phyloP scores from a whole-genome alignment of 257 asterid species.

The Solanum clarkiae region DNA sequence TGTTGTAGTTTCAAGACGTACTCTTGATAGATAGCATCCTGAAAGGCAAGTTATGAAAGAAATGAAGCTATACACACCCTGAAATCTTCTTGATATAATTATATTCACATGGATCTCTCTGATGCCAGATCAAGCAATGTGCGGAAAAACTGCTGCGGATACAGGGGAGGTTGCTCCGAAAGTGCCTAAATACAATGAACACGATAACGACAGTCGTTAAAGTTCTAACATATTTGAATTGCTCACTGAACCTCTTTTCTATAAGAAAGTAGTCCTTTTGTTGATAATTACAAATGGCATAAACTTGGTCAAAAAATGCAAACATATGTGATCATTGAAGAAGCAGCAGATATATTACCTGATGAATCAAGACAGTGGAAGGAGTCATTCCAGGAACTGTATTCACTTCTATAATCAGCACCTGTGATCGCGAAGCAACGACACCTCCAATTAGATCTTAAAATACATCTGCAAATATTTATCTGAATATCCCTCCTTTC shows the following conservation, averaged over 20 bases:
- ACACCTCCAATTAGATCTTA: not conserved
- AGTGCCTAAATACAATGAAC: slow-evolving; percentile 42
- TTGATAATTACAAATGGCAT: not conserved
- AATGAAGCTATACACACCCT: not conserved
- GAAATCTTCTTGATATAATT: not conserved
- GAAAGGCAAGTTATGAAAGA: not conserved
- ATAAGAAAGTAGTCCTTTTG: not conserved
- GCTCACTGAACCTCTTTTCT: not conserved
- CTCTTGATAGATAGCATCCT: not conserved
- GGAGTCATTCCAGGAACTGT: slow-evolving; percentile 97
- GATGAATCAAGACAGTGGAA: slow-evolving; percentile 84
- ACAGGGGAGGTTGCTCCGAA: slow-evolving; percentile 70
- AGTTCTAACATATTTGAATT: not conserved
- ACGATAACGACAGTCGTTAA: not conserved
- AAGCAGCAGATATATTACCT: slow-evolving; percentile 27
- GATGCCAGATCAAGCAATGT: slow-evolving; percentile 61
- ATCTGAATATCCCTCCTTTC: not conserved
- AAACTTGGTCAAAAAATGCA: not conserved
- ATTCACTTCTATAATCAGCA: slow-evolving; percentile 71
- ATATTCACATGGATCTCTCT: slow-evolving; percentile 20
- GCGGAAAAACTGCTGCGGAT: slow-evolving; percentile 76
- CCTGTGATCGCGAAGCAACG: slow-evolving; percentile 24
- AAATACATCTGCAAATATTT: not conserved
- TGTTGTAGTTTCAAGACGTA: not conserved
- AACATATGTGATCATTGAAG: not conserved